phyloP scores from a whole-genome alignment of 2,329 filamentous ascomycete species.

The Epichloe uncinata region DNA sequence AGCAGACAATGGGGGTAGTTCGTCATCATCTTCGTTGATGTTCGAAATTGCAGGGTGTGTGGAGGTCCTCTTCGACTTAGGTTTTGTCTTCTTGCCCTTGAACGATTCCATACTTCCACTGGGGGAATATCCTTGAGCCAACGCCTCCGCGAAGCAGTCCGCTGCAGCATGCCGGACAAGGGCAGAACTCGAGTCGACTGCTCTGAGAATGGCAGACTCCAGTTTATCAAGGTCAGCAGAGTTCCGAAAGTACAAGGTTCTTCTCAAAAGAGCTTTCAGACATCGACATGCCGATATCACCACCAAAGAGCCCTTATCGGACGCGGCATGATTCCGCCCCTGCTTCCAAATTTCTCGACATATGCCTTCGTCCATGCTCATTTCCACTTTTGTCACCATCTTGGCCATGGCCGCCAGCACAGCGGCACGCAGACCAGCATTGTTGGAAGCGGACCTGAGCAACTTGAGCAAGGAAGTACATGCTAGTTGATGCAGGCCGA shows the following conservation, averaged over 20 bases:
- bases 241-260: slow-evolving; percentile 76
- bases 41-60: slow-evolving; percentile 43
- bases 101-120: slow-evolving; percentile 32
- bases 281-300: slow-evolving; percentile 69
- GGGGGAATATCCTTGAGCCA: slow-evolving; percentile 63
- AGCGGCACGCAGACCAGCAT: slow-evolving; percentile 71
- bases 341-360: slow-evolving; percentile 94
- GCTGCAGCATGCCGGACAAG: slow-evolving; percentile 76
- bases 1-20: slow-evolving; percentile 51
- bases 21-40: slow-evolving; percentile 54
- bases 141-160: slow-evolving; percentile 67
- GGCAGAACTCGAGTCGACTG: slow-evolving; percentile 63
- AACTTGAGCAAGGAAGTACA: slow-evolving; percentile 63
- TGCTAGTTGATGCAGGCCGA: slow-evolving; percentile 65
- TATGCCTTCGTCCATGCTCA: slow-evolving; percentile 68
- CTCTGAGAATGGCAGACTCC: slow-evolving; percentile 70
- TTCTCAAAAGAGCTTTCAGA: slow-evolving; percentile 56
- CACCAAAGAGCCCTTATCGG: slow-evolving; percentile 73
- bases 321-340: slow-evolving; percentile 58
- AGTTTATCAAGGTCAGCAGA: slow-evolving; percentile 82
- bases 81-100: slow-evolving; percentile 60
- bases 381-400: slow-evolving; percentile 59
- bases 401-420: slow-evolving; percentile 65
- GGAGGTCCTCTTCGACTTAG: slow-evolving; percentile 43
- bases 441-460: slow-evolving; percentile 62